Evolutionary conservation across 176 grass and related monocot species (phyloP).

Genomic region (Cymbopogon citratus): DNA sequence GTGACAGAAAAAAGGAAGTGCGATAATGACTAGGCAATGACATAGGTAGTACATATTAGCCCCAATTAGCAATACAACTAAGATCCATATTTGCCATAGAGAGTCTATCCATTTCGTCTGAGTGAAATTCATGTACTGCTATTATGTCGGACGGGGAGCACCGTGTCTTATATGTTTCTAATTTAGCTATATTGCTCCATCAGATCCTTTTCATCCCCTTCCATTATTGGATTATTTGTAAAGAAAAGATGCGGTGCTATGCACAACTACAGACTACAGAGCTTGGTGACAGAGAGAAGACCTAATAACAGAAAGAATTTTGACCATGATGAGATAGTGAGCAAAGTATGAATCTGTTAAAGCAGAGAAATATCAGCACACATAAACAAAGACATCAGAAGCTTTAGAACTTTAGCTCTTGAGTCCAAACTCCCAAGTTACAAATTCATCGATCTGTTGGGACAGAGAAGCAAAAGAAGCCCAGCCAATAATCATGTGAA

Average conservation of each 20-base stretch:
- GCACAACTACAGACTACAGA: neutral
- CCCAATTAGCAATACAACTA: neutral
- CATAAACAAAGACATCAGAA: neutral
- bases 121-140: neutral
- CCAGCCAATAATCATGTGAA: neutral
- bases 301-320: neutral
- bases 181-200: neutral
- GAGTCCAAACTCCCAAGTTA: neutral
- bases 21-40: neutral
- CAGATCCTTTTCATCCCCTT: neutral
- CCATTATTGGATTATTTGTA: neutral
- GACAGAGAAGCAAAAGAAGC: neutral
- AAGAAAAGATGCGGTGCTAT: neutral
- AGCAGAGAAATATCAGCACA: neutral
- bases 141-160: neutral
- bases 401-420: neutral
- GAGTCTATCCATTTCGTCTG: neutral
- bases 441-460: neutral
- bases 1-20: neutral
- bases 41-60: neutral
- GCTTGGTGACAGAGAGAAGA: neutral
- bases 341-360: neutral
- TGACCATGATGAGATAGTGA: neutral
- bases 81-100: neutral
- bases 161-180: neutral